phyloP scores from a whole-genome alignment of 805 yeast genomes.

The Spathaspora passalidarum region DNA sequence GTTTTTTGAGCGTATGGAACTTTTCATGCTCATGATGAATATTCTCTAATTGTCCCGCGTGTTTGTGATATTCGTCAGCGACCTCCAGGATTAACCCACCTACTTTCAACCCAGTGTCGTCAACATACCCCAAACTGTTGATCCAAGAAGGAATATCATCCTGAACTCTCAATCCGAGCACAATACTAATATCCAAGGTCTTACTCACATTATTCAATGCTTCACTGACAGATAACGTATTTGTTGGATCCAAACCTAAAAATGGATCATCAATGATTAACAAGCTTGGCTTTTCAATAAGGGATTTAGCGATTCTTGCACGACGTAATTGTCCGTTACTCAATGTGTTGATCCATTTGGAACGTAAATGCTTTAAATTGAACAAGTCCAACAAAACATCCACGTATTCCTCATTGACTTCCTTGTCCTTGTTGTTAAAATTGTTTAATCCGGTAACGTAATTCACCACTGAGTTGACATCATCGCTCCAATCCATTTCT shows the following conservation, averaged over 20 bases:
- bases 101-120: constrained; percentile 46
- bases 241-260: constrained; percentile 81
- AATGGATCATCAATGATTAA: constrained; percentile 88
- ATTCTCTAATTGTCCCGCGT: not conserved
- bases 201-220: constrained; percentile 38
- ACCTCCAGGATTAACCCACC: constrained; percentile 45
- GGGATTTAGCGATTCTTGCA: constrained; percentile 77
- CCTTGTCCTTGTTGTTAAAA: constrained; percentile 31
- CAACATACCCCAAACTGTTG: constrained; percentile 64
- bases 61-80: constrained; percentile 1
- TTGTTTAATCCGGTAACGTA: constrained; percentile 59
- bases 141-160: constrained; percentile 82
- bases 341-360: constrained; percentile 79
- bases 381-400: constrained; percentile 46
- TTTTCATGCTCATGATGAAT: constrained; percentile 14
- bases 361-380: constrained; percentile 52
- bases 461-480: constrained; percentile 56
- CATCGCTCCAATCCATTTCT: constrained; percentile 52
- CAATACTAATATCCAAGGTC: constrained; percentile 50
- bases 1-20: not conserved
- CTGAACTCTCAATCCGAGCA: constrained; percentile 74
- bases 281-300: constrained; percentile 62
- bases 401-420: constrained; percentile 25
- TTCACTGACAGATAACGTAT: constrained; percentile 56
- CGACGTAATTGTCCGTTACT: constrained; percentile 94